Evolutionary conservation across 1,284 basidiomycete genomes (phyloP), one percentile per base, ranked within the genome.

Genomic region (Microbotryum silenes-acaulis): DNA sequence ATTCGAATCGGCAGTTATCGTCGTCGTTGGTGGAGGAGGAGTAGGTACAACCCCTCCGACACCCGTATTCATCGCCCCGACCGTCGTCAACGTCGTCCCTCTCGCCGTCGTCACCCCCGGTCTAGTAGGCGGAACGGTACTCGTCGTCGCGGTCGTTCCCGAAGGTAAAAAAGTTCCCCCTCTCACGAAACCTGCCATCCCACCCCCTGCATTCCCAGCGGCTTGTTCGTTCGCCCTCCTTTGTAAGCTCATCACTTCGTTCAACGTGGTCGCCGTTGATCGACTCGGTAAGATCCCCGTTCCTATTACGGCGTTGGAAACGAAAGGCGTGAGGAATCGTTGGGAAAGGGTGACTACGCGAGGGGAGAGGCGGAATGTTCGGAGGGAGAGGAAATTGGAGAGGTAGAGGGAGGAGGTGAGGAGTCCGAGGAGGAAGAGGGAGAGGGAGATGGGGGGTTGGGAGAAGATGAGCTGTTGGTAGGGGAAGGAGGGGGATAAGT

Each of bases 331-430:
- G n/a, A 88, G 74, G 65, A 77, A 80, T 14, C 79, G 79, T 16
- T 75, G 76, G 25, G 83, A 76, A 59, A 87, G 78, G 37, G 76
- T 73, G 57, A 83, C 77, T 7, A 85, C 62, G 2, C 78, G 74
- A 0, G 79, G 79, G 0, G 91, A 83, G 45, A 92, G 75, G 48
- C 89, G 83, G 77, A 85, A 90, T 1, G 79, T 76, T 69, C 89
- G 88, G 31, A 92, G 79, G 56, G 83, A 83, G 37, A 86, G 80
- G 25, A 87, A 70, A 74, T 91, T 88, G 16, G 88, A 86, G 51
- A 88, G 85, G 73, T 91, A 92, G 59, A 88, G 77, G 71, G 85
- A 79, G 0, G 91, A 89, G 8, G 83, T 78, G 6, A 86, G 65
- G 12, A 90, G 65, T 29, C 90, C 90, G 42, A 86, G 75, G 31